phyloP scores from a whole-genome alignment of 2,329 filamentous ascomycete genomes.

The Volutella citrinella region DNA sequence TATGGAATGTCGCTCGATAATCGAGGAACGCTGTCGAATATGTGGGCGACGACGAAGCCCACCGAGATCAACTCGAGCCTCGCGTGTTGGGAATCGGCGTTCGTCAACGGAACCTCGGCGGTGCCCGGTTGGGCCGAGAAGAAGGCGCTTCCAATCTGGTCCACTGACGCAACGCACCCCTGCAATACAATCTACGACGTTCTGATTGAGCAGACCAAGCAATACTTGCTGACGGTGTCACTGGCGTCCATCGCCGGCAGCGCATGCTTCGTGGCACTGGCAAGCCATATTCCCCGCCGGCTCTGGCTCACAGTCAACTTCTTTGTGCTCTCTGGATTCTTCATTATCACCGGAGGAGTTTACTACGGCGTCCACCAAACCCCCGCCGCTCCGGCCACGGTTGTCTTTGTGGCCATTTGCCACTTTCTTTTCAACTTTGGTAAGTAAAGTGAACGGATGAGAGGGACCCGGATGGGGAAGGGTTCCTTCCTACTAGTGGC shows the following conservation, averaged over 20 bases:
- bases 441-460: too few relatives aligned
- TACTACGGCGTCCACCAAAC: constrained; percentile 46
- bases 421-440: constrained; percentile 56
- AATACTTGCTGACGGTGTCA: constrained; percentile 51
- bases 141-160: constrained; percentile 44
- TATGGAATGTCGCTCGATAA: constrained; percentile 51
- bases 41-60: constrained; percentile 36
- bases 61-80: constrained; percentile 35
- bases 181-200: constrained; percentile 53
- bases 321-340: constrained; percentile 42
- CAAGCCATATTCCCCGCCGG: constrained; percentile 46
- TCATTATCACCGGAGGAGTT: constrained; percentile 47
- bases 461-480: too few relatives aligned
- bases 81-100: constrained; percentile 46
- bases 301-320: constrained; percentile 50
- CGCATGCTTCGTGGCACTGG: constrained; percentile 45
- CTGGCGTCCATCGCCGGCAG: constrained; percentile 50
- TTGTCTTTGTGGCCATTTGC: constrained; percentile 49
- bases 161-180: constrained; percentile 45
- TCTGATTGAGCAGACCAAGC: constrained; percentile 49
- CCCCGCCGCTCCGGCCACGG: constrained; percentile 41
- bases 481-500: too few relatives aligned
- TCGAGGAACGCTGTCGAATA: constrained; percentile 33
- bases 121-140: constrained; percentile 38
- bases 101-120: constrained; percentile 41